phyloP scores from a whole-genome alignment of 2,329 filamentous ascomycete species.

The Fusarium illudens region DNA sequence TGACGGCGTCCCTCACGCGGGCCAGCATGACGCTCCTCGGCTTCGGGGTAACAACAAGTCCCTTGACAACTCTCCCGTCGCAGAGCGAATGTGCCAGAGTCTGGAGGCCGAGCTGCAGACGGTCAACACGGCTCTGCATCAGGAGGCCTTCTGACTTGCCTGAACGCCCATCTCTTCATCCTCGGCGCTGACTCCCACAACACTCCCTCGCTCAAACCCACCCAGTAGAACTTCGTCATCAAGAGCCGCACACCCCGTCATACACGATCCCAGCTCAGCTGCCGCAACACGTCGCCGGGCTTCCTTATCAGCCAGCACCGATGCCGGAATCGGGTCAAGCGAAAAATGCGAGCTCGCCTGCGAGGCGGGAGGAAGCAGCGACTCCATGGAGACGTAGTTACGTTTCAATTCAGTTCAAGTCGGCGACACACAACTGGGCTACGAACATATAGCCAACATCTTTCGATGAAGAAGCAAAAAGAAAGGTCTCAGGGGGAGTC shows the following conservation, averaged over 20 bases:
- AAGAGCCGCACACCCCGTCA: conserved; percentile 58
- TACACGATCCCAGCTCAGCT: conserved; percentile 43
- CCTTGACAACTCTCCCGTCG: conserved; percentile 38
- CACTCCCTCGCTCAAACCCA: conserved; percentile 59
- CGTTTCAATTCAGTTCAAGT: background rate
- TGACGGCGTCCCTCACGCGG: conserved; percentile 52
- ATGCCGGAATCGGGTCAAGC: conserved; percentile 56
- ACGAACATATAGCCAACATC: background rate
- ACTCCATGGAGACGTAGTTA: conserved; percentile 5
- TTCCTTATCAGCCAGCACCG: conserved; percentile 53
- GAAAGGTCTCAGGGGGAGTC: background rate
- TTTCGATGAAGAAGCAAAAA: background rate
- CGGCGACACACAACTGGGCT: background rate
- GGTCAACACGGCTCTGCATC: background rate
- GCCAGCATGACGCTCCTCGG: conserved; percentile 53
- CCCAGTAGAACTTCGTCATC: conserved; percentile 59
- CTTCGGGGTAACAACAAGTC: conserved; percentile 60
- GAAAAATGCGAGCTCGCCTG: conserved; percentile 59
- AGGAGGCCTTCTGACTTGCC: conserved; percentile 46
- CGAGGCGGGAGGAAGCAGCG: conserved; percentile 23
- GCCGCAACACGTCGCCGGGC: conserved; percentile 46
- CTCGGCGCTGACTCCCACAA: conserved; percentile 64
- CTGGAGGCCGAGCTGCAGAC: conserved; percentile 57
- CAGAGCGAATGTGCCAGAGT: conserved; percentile 54
- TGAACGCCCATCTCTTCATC: conserved; percentile 57